Conservation (phyloP, 108 stramenopile genomes). For the Skeletonema tropicum region DNA sequence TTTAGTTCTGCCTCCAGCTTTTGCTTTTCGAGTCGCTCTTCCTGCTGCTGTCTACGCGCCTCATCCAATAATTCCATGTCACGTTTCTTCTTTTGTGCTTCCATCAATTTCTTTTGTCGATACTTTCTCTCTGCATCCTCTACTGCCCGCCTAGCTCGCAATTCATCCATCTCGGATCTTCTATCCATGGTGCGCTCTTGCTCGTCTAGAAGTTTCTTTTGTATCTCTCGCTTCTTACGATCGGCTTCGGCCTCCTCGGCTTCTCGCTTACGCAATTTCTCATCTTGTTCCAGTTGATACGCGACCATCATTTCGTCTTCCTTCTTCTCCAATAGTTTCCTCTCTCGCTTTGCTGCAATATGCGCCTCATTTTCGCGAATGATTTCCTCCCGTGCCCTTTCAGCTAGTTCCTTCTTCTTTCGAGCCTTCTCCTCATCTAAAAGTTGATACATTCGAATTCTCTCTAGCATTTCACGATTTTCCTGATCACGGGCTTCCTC, state of each 20-base stretch:
- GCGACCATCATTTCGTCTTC: slow-evolving; percentile 78
- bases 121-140: slow-evolving; percentile 68
- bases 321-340: slow-evolving; percentile 55
- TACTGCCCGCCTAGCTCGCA: slow-evolving; percentile 74
- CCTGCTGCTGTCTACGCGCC: slow-evolving; percentile 53
- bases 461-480: slow-evolving; percentile 66
- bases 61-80: slow-evolving; percentile 44
- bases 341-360: slow-evolving; percentile 50
- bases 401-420: slow-evolving; percentile 33
- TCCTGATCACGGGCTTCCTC: slow-evolving; percentile 85
- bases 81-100: slow-evolving; percentile 60
- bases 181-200: slow-evolving; percentile 78
- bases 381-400: slow-evolving; percentile 54
- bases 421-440: slow-evolving; percentile 62
- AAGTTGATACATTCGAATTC: slow-evolving; percentile 53
- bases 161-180: slow-evolving; percentile 81
- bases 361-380: slow-evolving; percentile 74
- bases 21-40: slow-evolving; percentile 49
- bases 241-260: slow-evolving; percentile 66
- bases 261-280: slow-evolving; percentile 68
- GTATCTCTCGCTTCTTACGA: slow-evolving; percentile 65
- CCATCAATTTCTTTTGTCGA: slow-evolving; percentile 50
- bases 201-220: slow-evolving; percentile 69
- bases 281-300: slow-evolving; percentile 76
- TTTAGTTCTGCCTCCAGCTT: slow-evolving; percentile 42